Conservation (phyloP, 164 flowering plant genomes). For the Protea cynaroides region DNA sequence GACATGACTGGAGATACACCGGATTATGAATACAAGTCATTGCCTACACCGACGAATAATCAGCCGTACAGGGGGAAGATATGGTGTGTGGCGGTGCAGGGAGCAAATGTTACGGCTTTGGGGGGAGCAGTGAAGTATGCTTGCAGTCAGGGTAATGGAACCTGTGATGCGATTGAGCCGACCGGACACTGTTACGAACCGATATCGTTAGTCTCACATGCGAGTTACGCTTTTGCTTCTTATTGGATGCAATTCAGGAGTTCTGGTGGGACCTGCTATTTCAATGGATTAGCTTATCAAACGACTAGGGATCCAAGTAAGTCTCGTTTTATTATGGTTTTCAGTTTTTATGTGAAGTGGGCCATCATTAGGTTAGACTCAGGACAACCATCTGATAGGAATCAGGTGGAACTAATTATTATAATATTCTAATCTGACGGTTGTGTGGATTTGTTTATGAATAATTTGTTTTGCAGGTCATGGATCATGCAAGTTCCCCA, state of each 20-base stretch:
- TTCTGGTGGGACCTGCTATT: constrained; percentile 68
- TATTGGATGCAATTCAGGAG: constrained; percentile 73
- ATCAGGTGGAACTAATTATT: too few relatives aligned
- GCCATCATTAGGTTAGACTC: too few relatives aligned
- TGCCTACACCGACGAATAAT: constrained; percentile 59
- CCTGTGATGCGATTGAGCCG: constrained; percentile 67
- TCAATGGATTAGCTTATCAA: constrained; percentile 71
- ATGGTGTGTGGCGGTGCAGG: constrained; percentile 73
- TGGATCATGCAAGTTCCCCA: constrained; percentile 64
- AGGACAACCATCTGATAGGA: too few relatives aligned
- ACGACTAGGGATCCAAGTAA: constrained; percentile 78
- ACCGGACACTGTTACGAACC: constrained; percentile 46
- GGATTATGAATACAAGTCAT: constrained; percentile 22
- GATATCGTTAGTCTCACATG: constrained; percentile 39
- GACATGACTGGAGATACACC: constrained; percentile 50
- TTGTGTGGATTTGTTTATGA: too few relatives aligned
- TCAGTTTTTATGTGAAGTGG: too few relatives aligned
- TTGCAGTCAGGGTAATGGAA: constrained; percentile 77
- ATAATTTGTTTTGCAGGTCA: constrained; percentile 33
- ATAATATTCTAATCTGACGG: too few relatives aligned
- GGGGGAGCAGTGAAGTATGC: constrained; percentile 66
- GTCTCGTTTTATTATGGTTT: constrained; percentile 14
- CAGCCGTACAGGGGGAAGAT: constrained; percentile 70
- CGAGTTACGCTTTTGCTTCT: constrained; percentile 76
- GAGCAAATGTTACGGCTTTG: constrained; percentile 38